These are phyloP conservation scores for Phytophthora parvispora DNA, from an alignment of 352 stramenopile species.

Conservation along the genomic window DNA sequence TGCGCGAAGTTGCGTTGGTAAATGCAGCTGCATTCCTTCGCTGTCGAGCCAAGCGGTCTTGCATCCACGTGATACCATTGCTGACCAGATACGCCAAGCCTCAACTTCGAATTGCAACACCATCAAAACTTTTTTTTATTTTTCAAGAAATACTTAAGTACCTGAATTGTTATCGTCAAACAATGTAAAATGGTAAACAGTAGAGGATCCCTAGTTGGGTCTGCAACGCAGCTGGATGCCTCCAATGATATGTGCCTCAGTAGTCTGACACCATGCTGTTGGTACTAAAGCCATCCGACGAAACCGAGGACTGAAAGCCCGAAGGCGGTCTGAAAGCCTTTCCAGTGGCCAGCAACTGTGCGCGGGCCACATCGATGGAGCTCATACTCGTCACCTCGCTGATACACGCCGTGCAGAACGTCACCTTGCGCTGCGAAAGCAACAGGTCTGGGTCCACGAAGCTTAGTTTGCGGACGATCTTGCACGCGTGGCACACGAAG, in stretches of 20 bases:
- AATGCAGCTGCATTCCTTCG: too few relatives aligned
- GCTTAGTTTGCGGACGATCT: constrained; percentile 39
- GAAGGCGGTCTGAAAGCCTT: constrained; percentile 22
- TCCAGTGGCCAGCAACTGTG: constrained; percentile 40
- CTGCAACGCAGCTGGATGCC: too few relatives aligned
- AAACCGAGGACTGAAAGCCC: constrained; percentile 24
- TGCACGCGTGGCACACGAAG: constrained; percentile 46
- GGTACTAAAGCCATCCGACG: constrained; percentile 9
- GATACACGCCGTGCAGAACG: constrained; percentile 50
- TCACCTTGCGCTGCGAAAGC: constrained; percentile 46
- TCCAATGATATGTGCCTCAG: not conserved
- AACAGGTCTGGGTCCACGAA: constrained; percentile 49
- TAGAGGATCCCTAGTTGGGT: too few relatives aligned
- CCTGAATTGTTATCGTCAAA: too few relatives aligned
- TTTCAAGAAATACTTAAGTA: too few relatives aligned
- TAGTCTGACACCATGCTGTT: not conserved
- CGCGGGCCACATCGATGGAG: constrained; percentile 32
- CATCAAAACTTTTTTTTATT: too few relatives aligned
- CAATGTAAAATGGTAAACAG: too few relatives aligned
- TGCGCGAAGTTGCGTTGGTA: too few relatives aligned
- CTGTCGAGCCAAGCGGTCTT: too few relatives aligned
- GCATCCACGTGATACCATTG: too few relatives aligned
- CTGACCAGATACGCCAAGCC: too few relatives aligned
- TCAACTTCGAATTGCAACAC: too few relatives aligned
- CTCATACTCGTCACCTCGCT: constrained; percentile 42